A percentile compares a stretch with the other conserved stretches of the same genome.
Evolutionary conservation across 768 basidiomycete species (phyloP).

Genomic region (Lyophyllum semitale): DNA sequence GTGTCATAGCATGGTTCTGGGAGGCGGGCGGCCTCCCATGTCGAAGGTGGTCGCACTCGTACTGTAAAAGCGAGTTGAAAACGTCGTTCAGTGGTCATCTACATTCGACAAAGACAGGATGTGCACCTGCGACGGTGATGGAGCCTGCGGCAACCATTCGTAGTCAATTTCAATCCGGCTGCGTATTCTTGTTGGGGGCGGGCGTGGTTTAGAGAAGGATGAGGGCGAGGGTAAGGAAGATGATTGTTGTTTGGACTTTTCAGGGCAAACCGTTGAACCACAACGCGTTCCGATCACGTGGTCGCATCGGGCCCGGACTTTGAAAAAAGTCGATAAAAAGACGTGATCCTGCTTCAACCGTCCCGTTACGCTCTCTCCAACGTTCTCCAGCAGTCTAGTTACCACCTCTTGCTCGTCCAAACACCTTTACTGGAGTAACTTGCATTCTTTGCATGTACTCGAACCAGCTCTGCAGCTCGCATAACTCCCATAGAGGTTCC

Average conservation of each 20-base stretch:
- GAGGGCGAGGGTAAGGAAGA: slow-evolving; percentile 6
- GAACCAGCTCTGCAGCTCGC: slow-evolving; percentile 87
- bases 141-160: slow-evolving; percentile 83
- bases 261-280: slow-evolving; percentile 15
- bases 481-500: slow-evolving; percentile 85
- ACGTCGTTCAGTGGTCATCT: slow-evolving; percentile 16
- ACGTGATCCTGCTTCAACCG: not conserved
- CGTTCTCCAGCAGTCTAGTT: not conserved
- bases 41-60: slow-evolving; percentile 85
- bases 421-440: slow-evolving; percentile 28
- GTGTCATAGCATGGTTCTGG: slow-evolving; percentile 74
- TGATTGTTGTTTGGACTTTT: slow-evolving; percentile 14
- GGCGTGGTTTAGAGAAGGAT: not conserved
- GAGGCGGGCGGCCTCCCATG: slow-evolving; percentile 83
- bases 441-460: slow-evolving; percentile 86
- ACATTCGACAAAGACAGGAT: slow-evolving; percentile 9
- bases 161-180: not conserved
- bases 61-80: slow-evolving; percentile 46
- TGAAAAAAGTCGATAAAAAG: slow-evolving; percentile 13
- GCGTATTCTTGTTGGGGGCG: not conserved
- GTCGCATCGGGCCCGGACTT: slow-evolving; percentile 19
- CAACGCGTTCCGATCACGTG: slow-evolving; percentile 34
- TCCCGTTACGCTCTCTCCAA: not conserved
- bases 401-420: slow-evolving; percentile 1
- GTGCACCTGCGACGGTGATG: slow-evolving; percentile 81